Percentiles rank a stretch among this genome's conserved stretches.
phyloP scores from a whole-genome alignment of 495 filamentous ascomycete species.

The Trichoderma gamsii region DNA sequence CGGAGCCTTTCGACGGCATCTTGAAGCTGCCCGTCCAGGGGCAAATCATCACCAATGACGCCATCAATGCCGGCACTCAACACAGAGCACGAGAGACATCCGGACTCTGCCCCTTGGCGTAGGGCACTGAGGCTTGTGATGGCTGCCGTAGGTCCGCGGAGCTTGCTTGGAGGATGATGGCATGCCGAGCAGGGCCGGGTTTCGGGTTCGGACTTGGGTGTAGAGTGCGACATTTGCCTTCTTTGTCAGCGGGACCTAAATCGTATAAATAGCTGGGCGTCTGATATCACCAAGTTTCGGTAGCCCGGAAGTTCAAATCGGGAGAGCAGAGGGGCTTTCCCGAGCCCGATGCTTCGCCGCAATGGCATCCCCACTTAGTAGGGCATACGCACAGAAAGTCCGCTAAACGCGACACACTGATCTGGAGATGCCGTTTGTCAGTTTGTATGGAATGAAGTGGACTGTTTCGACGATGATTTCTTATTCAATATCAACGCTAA shows the following conservation, averaged over 20 bases:
- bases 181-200: background rate
- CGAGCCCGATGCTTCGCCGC: slow-evolving; percentile 3
- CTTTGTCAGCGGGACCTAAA: too few species aligned
- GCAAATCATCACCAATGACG: background rate
- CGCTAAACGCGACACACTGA: background rate
- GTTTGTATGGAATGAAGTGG: too few species aligned
- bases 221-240: background rate
- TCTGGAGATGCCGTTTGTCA: background rate
- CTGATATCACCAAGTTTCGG: background rate
- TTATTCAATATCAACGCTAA: too few species aligned
- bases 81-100: background rate
- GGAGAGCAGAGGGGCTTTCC: background rate
- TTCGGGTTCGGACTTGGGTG: background rate
- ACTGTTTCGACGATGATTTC: too few species aligned
- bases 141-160: background rate
- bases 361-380: background rate
- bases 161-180: background rate
- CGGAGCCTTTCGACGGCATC: background rate
- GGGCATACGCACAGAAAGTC: background rate
- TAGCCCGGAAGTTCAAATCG: background rate
- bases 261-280: too few species aligned
- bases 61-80: background rate
- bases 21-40: background rate
- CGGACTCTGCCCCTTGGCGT: background rate
- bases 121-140: background rate